Evolutionary conservation across 257 asterid species (phyloP), one percentile per base, ranked within the genome.

Genomic region (Ligustrum vulgare): DNA sequence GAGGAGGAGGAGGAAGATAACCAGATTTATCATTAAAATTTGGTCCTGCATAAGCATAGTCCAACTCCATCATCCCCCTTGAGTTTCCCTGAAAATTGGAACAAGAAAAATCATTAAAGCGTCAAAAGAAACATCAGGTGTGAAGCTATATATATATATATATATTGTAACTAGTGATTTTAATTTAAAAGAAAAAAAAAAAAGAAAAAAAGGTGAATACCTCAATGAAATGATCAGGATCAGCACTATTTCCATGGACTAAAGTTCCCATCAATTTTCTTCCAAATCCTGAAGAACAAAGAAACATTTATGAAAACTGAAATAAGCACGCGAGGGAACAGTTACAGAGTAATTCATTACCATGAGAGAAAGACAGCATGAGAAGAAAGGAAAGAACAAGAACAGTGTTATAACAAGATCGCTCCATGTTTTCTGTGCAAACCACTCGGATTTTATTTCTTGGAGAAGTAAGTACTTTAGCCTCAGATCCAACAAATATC

Each of bases 21-120:
- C 81, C 75, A 36, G 78, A 62, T 70, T 47, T 77, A 18, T 70
- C 34, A 54, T 85, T 82, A 60, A 72, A 69, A 75, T 82, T 85
- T 32, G 89, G 82, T 70, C 85, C 87, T 1, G 85, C 63, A 2
- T 77, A 82, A 0, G 22, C 69, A 69, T 84, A 84, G 77, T 84
- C 88, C 76, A 80, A 47, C 43, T 69, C 75, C 6, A 72, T 65
- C 35, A 25, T 33, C 43, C 47, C 78, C 39, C 76, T 71, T 49
- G 34, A 69, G 60, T 74, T 77, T 34, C 56, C 80, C 89, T 85
- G 79, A 2, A 32, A 33, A 39, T 20, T 3, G 22, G 3, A 51
- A 25, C 34, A 5, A 16, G 39, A 22, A 49, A 18, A 77, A 65
- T 41, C 49, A 41, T 41, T 41, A 11, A 47, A 47, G 2, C 58